A percentile compares a stretch with the other conserved stretches of the same genome.
Conservation (phyloP, 768 basidiomycete genomes). For the Russula earlei region DNA sequence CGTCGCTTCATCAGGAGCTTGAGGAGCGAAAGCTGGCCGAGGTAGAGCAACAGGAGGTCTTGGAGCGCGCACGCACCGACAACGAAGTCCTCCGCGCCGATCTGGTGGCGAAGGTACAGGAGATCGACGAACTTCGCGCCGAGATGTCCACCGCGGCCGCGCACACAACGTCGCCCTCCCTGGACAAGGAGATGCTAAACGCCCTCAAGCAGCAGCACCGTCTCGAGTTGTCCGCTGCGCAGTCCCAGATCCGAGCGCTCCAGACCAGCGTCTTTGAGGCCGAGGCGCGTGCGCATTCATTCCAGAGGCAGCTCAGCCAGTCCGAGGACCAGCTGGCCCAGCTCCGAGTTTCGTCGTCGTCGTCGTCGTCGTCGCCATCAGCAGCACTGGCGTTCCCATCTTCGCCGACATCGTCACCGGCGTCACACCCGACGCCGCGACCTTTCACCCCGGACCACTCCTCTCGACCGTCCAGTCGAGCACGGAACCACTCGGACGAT, state of each 20-base stretch:
- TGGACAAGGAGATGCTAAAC: conserved; percentile 67
- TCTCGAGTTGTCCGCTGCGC: conserved; percentile 71
- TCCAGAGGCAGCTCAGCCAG: conserved; percentile 56
- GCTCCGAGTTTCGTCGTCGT: conserved; percentile 32
- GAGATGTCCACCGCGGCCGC: conserved; percentile 35
- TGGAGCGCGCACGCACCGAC: conserved; percentile 57
- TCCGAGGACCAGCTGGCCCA: conserved; percentile 60
- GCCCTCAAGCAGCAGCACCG: conserved; percentile 66
- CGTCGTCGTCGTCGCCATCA: conserved; percentile 25
- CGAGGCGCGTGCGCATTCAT: conserved; percentile 53
- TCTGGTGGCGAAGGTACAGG: conserved; percentile 51
- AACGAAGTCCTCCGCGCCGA: conserved; percentile 62
- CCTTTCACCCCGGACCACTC: conserved; percentile 33
- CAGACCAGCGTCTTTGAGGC: conserved; percentile 68
- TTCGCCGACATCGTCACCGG: conserved; percentile 27
- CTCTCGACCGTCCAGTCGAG: conserved; percentile 39
- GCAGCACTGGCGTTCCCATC: conserved; percentile 26
- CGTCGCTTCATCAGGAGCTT: conserved; percentile 42
- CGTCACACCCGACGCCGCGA: conserved; percentile 33
- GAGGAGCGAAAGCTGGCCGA: conserved; percentile 37
- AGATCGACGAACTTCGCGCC: conserved; percentile 50
- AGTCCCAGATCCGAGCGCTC: conserved; percentile 68
- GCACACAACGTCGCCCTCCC: conserved; percentile 36
- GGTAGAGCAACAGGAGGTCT: conserved; percentile 55
- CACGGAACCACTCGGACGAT: conserved; percentile 32